A percentile compares a stretch with the other conserved stretches of the same genome.
phyloP scores from a whole-genome alignment of 768 basidiomycete genomes.

The Kwoniella bestiolae region DNA sequence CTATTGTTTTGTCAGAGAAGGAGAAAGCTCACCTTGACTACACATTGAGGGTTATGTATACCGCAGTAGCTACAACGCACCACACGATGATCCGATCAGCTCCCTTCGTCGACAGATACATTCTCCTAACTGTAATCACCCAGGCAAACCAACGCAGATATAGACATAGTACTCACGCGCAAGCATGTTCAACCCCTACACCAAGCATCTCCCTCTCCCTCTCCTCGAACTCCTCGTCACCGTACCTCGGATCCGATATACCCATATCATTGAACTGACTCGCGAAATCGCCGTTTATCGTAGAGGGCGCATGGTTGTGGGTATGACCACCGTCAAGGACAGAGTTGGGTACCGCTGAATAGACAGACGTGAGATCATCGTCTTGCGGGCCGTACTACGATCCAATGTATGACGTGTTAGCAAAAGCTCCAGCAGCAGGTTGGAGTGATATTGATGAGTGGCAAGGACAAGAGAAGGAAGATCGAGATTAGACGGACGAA shows the following conservation, averaged over 20 bases:
- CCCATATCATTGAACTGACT: conserved; percentile 26
- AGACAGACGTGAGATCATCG: conserved; percentile 51
- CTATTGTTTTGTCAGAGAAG: neutral
- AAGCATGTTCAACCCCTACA: conserved; percentile 68
- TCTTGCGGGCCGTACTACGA: conserved; percentile 49
- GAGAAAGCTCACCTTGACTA: conserved; percentile 69
- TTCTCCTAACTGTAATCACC: no score
- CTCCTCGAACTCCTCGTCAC: conserved; percentile 42
- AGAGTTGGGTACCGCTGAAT: conserved; percentile 39
- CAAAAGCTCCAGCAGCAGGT: neutral
- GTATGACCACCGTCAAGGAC: conserved; percentile 10
- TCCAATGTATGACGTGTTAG: neutral
- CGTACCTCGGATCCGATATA: conserved; percentile 22
- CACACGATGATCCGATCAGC: neutral
- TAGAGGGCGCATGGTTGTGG: conserved; percentile 12
- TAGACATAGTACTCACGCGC: conserved; percentile 69
- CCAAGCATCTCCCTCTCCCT: conserved; percentile 34
- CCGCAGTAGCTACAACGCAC: conserved; percentile 79
- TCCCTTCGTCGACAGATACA: no score
- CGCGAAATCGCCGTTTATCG: conserved; percentile 29
- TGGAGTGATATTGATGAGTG: conserved; percentile 17
- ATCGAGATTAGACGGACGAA: conserved; percentile 13
- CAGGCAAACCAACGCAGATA: no score
- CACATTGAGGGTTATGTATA: conserved; percentile 94
- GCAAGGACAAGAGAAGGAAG: conserved; percentile 9